A percentile compares a stretch with the other conserved stretches of the same genome.
phyloP scores from a whole-genome alignment of 208 protist species.

The Acanthamoeba healyi region DNA sequence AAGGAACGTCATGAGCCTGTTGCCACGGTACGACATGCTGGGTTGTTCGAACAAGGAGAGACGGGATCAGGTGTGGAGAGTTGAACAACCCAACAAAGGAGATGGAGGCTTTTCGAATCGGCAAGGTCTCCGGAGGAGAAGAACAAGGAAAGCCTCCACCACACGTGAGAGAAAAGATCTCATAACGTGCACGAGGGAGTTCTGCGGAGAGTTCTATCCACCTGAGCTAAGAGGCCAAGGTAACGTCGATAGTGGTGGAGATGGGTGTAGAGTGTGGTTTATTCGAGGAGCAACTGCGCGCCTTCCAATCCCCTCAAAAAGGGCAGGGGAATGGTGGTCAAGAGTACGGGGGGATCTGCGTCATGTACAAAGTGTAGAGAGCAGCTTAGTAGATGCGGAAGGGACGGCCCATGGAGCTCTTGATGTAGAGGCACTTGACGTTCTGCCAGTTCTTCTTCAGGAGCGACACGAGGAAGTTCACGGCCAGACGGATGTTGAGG shows the following conservation, averaged over 20 bases:
- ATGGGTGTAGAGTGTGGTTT: not conserved
- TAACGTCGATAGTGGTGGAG: not conserved
- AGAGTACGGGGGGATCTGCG: slow-evolving; percentile 14
- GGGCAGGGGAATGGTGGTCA: slow-evolving; percentile 43
- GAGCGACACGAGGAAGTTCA: slow-evolving; percentile 99
- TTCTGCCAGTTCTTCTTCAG: slow-evolving; percentile 99
- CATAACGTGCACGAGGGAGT: no score
- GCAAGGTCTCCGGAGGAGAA: no score
- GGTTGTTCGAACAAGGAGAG: no score
- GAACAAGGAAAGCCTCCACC: not conserved
- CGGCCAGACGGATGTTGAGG: slow-evolving; percentile 96
- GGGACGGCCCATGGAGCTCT: slow-evolving; percentile 98
- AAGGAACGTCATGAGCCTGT: not conserved
- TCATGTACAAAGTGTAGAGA: slow-evolving; percentile 35
- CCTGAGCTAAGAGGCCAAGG: no score
- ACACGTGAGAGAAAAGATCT: no score
- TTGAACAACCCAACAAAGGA: no score
- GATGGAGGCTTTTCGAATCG: no score
- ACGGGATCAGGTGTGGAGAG: no score
- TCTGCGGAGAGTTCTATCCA: no score
- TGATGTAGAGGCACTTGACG: slow-evolving; percentile 99
- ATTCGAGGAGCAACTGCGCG: slow-evolving; percentile 46
- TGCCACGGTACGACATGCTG: not conserved
- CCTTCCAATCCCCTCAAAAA: slow-evolving; percentile 30
- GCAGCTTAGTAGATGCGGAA: slow-evolving; percentile 97